phyloP scores from a whole-genome alignment of 2,329 filamentous ascomycete genomes.

The Exophiala bonariae region DNA sequence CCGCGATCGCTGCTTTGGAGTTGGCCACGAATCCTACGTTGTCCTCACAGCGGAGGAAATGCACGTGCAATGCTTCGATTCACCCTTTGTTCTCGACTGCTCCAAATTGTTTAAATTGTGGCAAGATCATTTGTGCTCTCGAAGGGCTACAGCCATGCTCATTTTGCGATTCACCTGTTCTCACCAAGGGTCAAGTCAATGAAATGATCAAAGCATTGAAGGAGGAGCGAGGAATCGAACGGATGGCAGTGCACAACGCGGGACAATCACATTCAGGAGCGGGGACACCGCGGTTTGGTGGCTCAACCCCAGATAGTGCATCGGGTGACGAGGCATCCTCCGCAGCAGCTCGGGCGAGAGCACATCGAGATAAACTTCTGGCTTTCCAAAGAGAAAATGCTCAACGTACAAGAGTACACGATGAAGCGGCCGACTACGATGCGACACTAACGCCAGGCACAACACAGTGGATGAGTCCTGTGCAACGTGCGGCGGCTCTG shows the following conservation, averaged over 20 bases:
- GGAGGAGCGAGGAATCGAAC: slow-evolving; percentile 83
- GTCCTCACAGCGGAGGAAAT: slow-evolving; percentile 63
- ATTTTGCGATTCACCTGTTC: slow-evolving; percentile 75
- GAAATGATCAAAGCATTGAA: slow-evolving; percentile 81
- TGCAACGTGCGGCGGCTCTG: slow-evolving; percentile 77
- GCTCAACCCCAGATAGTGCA: slow-evolving; percentile 31
- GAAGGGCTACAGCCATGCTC: slow-evolving; percentile 94
- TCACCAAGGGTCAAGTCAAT: slow-evolving; percentile 73
- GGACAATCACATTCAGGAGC: slow-evolving; percentile 45
- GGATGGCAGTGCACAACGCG: slow-evolving; percentile 79
- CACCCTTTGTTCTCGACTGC: slow-evolving; percentile 89
- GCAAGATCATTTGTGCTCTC: slow-evolving; percentile 92
- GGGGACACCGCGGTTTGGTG: slow-evolving; percentile 32
- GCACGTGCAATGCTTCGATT: slow-evolving; percentile 82
- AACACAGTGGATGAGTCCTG: slow-evolving; percentile 81
- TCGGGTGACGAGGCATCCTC: slow-evolving; percentile 32
- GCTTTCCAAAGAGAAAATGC: slow-evolving; percentile 85
- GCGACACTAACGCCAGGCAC: slow-evolving; percentile 56
- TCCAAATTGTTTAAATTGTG: slow-evolving; percentile 88
- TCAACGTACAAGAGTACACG: slow-evolving; percentile 76
- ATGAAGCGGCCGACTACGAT: slow-evolving; percentile 78
- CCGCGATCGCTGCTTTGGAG: slow-evolving; percentile 85
- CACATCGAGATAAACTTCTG: slow-evolving; percentile 78
- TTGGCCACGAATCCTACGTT: slow-evolving; percentile 85
- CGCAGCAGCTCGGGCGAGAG: slow-evolving; percentile 44